Percentiles rank a stretch among this genome's conserved stretches.
Conservation (phyloP, 208 protist genomes). For the Leishmania aethiopica region DNA sequence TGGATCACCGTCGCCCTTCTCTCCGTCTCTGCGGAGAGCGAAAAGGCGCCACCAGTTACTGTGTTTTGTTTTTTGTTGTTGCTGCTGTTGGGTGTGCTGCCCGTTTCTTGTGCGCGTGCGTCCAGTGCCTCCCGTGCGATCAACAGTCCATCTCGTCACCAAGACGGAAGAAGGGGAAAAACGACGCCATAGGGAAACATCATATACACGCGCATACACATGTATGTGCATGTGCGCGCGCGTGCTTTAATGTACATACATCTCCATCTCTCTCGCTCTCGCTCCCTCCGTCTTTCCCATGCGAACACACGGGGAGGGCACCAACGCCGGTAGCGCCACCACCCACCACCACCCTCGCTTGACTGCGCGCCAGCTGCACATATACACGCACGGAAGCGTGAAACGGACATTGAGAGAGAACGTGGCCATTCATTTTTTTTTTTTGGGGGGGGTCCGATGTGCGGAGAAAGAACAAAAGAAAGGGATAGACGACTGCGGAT, state of each 20-base stretch:
- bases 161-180: not conserved
- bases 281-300: not conserved
- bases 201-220: not conserved
- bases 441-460: not conserved
- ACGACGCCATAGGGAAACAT: not conserved
- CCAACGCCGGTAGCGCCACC: not conserved
- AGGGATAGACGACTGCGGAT: not conserved
- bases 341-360: not conserved
- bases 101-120: not conserved
- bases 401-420: not conserved
- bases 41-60: not conserved
- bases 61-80: not conserved
- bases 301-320: not conserved
- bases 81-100: not conserved
- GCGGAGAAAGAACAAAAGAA: not conserved
- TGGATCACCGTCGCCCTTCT: not conserved
- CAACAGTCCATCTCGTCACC: not conserved
- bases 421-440: not conserved
- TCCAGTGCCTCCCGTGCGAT: not conserved
- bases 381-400: not conserved
- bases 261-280: not conserved
- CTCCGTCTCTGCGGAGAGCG: not conserved
- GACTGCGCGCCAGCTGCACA: not conserved
- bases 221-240: not conserved
- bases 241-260: not conserved